phyloP scores from a whole-genome alignment of 1,284 basidiomycete genomes.

The Cutaneotrichosporon spelunceum region DNA sequence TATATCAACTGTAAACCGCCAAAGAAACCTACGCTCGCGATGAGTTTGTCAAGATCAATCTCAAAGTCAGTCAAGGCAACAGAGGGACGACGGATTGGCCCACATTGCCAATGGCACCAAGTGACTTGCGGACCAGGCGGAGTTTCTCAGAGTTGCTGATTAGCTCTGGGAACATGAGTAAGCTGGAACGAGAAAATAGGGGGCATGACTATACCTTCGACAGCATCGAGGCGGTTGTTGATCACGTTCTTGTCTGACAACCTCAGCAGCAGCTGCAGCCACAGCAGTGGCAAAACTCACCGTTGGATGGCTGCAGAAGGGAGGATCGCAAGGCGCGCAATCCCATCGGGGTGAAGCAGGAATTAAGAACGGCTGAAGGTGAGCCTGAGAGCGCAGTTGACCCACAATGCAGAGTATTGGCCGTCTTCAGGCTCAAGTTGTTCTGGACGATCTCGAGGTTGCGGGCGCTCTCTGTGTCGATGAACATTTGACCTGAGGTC shows the following conservation, averaged over 20 bases:
- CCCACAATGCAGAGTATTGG: slow-evolving; percentile 71
- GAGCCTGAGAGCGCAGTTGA: not conserved
- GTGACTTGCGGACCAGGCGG: slow-evolving; percentile 63
- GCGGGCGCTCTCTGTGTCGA: slow-evolving; percentile 78
- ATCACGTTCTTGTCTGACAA: slow-evolving; percentile 63
- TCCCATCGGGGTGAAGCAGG: slow-evolving; percentile 85
- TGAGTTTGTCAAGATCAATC: slow-evolving; percentile 83
- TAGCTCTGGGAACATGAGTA: slow-evolving; percentile 57
- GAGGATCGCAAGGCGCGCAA: slow-evolving; percentile 71
- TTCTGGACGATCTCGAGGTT: slow-evolving; percentile 85
- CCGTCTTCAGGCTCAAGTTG: slow-evolving; percentile 61
- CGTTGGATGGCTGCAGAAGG: slow-evolving; percentile 76
- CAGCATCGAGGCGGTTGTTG: slow-evolving; percentile 75
- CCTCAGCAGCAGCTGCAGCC: not conserved
- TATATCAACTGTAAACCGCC: not conserved
- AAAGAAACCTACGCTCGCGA: slow-evolving; percentile 59
- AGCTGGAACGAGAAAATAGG: not conserved
- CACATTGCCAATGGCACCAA: slow-evolving; percentile 63
- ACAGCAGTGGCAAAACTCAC: no score
- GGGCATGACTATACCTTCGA: slow-evolving; percentile 62
- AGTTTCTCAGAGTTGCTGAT: slow-evolving; percentile 71
- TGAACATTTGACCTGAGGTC: slow-evolving; percentile 73
- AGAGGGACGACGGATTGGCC: not conserved
- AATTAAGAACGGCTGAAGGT: slow-evolving; percentile 58
- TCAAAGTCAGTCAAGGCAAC: slow-evolving; percentile 37